These are phyloP conservation scores for Herpetospermum pedunculosum DNA, from an alignment of 306 rosid species.

Conservation along the genomic window DNA sequence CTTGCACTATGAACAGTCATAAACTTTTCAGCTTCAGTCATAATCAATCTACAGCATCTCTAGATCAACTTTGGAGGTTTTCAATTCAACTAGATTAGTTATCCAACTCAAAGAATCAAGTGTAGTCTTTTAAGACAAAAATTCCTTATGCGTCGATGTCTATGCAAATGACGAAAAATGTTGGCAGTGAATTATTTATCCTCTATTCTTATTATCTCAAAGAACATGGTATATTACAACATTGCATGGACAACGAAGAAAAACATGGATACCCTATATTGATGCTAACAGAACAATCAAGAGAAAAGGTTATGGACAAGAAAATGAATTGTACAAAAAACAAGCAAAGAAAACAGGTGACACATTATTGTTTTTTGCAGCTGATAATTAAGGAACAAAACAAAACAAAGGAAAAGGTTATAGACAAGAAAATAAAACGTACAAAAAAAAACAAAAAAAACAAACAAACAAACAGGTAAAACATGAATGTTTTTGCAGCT, in stretches of 20 bases:
- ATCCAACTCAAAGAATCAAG: not conserved
- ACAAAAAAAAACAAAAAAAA: not conserved
- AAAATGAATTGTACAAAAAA: not conserved
- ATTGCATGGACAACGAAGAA: not conserved
- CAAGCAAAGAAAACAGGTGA: not conserved
- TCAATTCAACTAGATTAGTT: not conserved
- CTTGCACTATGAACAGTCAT: not conserved
- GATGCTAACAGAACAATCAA: not conserved
- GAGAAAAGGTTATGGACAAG: not conserved
- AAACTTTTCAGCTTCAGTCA: not conserved
- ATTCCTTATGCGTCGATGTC: not conserved
- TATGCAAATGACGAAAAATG: not conserved
- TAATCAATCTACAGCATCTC: not conserved
- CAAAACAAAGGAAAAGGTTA: not conserved
- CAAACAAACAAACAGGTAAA: not conserved
- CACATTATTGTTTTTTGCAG: not conserved
- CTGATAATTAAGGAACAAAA: not conserved
- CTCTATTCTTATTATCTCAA: not conserved
- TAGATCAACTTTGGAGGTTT: not conserved
- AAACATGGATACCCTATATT: not conserved
- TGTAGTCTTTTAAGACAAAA: too few relatives aligned
- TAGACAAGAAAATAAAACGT: not conserved
- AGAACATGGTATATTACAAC: not conserved
- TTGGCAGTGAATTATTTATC: not conserved
- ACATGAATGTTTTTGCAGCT: not conserved